These are phyloP conservation scores for Phlyctochytrium planicorne DNA, from an alignment of 192 early-diverging fungal species.

Conservation along the genomic window DNA sequence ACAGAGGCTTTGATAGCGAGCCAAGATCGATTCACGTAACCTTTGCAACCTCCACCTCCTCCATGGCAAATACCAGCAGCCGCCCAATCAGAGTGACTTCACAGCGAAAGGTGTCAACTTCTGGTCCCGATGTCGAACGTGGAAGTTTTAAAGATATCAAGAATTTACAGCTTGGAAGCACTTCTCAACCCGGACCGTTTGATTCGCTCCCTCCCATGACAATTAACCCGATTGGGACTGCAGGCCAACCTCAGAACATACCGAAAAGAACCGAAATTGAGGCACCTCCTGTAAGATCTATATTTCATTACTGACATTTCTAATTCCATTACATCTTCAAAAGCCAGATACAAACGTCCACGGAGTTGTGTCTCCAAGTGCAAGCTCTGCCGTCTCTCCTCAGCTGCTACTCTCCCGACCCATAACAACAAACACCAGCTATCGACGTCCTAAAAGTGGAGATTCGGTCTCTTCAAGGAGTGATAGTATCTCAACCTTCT, in stretches of 20 bases:
- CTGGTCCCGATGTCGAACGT: conserved; percentile 32
- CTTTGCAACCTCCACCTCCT: neutral
- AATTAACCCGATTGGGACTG: neutral
- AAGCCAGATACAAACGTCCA: too few species aligned
- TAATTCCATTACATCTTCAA: too few species aligned
- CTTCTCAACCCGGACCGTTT: neutral
- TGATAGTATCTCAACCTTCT: conserved; percentile 14
- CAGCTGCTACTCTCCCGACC: conserved; percentile 21
- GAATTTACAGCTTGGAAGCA: neutral
- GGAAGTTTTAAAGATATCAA: conserved; percentile 27
- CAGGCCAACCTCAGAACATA: neutral
- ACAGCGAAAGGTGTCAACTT: conserved; percentile 2
- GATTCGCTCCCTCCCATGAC: conserved; percentile 10
- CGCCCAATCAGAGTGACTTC: neutral
- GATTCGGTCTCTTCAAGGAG: conserved; percentile 11
- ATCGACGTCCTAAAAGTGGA: neutral
- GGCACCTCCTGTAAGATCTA: too few species aligned
- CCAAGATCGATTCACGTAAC: conserved; percentile 4
- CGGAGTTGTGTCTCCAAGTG: too few species aligned
- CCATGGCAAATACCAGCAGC: neutral
- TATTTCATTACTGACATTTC: too few species aligned
- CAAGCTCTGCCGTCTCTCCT: too few species aligned
- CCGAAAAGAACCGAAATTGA: neutral
- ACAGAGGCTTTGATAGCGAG: conserved; percentile 7
- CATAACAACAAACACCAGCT: neutral